phyloP scores from a whole-genome alignment of 805 yeast genomes.

The Candida tammaniensis region DNA sequence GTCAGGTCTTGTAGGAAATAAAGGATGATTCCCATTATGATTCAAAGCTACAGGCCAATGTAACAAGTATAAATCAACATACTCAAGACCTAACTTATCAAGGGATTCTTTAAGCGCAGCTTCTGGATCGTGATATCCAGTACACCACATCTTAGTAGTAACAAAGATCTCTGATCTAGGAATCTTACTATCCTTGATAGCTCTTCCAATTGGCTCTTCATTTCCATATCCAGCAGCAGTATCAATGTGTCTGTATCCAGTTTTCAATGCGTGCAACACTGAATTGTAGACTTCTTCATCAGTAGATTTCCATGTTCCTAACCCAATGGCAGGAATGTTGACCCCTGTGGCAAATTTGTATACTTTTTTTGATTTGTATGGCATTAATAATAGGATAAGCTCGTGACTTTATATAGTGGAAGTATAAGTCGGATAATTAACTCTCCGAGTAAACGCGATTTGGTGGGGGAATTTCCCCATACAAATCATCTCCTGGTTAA shows the following conservation, averaged over 20 bases:
- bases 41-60: conserved; percentile 72
- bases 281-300: conserved; percentile 54
- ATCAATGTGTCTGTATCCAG: conserved; percentile 75
- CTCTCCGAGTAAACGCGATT: too few species aligned
- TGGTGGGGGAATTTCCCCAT: too few species aligned
- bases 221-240: conserved; percentile 69
- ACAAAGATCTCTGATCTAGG: conserved; percentile 64
- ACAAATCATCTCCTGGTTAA: too few species aligned
- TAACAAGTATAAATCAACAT: conserved; percentile 73
- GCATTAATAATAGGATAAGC: too few species aligned
- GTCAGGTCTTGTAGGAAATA: conserved; percentile 31
- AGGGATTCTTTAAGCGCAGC: conserved; percentile 60
- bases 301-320: conserved; percentile 69
- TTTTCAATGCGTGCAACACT: conserved; percentile 54
- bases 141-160: conserved; percentile 68
- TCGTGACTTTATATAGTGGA: too few species aligned
- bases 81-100: conserved; percentile 62
- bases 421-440: too few species aligned
- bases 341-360: conserved; percentile 51
- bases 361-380: conserved; percentile 1
- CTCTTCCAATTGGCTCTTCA: conserved; percentile 62
- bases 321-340: conserved; percentile 62
- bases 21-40: conserved; percentile 31
- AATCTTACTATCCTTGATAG: conserved; percentile 53
- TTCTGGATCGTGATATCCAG: conserved; percentile 50